A percentile compares a stretch with the other conserved stretches of the same genome.
Conservation (phyloP, 352 stramenopile species). For the Globisporangium viniferum region DNA sequence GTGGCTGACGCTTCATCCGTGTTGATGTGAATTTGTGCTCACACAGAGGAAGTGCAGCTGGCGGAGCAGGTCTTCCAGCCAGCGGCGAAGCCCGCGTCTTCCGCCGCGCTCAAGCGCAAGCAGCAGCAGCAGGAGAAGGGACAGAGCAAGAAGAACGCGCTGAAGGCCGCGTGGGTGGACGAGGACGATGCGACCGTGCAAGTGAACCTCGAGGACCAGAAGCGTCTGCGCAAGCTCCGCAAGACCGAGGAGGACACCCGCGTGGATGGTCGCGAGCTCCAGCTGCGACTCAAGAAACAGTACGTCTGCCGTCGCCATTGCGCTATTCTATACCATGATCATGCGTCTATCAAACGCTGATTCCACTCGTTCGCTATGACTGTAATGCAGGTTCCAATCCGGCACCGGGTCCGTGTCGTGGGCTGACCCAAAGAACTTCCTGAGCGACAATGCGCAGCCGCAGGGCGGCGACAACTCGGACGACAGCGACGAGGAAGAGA, state of each 20-base stretch:
- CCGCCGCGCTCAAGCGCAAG: slow-evolving; percentile 29
- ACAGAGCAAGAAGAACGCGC: slow-evolving; percentile 15
- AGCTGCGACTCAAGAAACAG: slow-evolving; percentile 80
- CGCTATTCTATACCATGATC: background rate
- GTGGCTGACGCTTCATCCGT: background rate
- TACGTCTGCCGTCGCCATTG: background rate
- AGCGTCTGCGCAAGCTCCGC: slow-evolving; percentile 79
- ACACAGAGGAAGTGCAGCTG: slow-evolving; percentile 50
- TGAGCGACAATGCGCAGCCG: slow-evolving; percentile 26
- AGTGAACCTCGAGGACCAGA: slow-evolving; percentile 67
- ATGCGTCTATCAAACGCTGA: background rate
- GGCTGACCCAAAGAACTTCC: slow-evolving; percentile 72
- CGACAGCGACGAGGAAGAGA: slow-evolving; percentile 61
- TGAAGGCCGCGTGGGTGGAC: slow-evolving; percentile 81
- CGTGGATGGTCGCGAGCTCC: slow-evolving; percentile 70
- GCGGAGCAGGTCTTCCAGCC: slow-evolving; percentile 53
- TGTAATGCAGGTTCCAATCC: slow-evolving; percentile 37
- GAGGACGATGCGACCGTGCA: slow-evolving; percentile 79
- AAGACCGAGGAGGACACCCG: slow-evolving; percentile 69
- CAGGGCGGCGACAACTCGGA: slow-evolving; percentile 27
- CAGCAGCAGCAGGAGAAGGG: slow-evolving; percentile 25
- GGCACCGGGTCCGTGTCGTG: slow-evolving; percentile 54
- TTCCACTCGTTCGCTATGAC: background rate
- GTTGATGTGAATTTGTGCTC: background rate
- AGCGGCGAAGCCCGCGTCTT: slow-evolving; percentile 12